Conservation (phyloP, 2,329 filamentous ascomycete genomes). For the Penicillium fuscoglaucum region DNA sequence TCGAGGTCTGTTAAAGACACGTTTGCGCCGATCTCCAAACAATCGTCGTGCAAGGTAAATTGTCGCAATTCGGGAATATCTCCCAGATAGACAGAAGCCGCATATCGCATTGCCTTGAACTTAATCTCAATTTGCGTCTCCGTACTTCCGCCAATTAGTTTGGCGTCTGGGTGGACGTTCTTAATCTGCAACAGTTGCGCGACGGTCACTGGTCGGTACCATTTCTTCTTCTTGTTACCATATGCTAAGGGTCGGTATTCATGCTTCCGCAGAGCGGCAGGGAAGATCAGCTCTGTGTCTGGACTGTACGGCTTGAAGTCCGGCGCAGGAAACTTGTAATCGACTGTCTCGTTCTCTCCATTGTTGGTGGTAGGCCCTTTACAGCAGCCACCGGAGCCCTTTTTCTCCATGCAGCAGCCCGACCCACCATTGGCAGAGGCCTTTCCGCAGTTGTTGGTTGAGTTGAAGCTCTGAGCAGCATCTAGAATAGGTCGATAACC, state of each 20-base stretch:
- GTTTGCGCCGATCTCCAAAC: conserved; percentile 91
- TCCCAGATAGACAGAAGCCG: conserved; percentile 85
- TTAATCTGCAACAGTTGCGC: conserved; percentile 92
- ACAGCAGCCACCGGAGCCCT: conserved; percentile 64
- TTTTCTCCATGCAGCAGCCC: conserved; percentile 72
- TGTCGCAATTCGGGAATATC: conserved; percentile 88
- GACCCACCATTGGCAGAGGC: conserved; percentile 58
- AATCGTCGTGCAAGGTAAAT: conserved; percentile 74
- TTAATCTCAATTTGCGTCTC: conserved; percentile 99
- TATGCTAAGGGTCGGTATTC: conserved; percentile 79
- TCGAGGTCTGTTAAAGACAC: conserved; percentile 90
- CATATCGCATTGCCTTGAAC: conserved; percentile 92
- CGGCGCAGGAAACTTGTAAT: conserved; percentile 73
- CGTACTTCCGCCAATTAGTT: conserved; percentile 92
- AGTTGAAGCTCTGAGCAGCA: conserved; percentile 79
- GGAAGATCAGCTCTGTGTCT: conserved; percentile 93
- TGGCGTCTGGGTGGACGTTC: conserved; percentile 76
- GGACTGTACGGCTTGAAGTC: conserved; percentile 93
- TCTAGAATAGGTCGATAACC: conserved; percentile 93
- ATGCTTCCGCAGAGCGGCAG: conserved; percentile 78
- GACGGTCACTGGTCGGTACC: conserved; percentile 86
- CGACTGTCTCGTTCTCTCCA: conserved; percentile 29
- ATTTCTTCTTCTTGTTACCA: conserved; percentile 91
- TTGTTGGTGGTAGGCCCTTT: conserved; percentile 55
- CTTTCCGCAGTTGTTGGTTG: conserved; percentile 57